Evolutionary conservation across 2,329 filamentous ascomycete species (phyloP).

Genomic region (Lecanicillium sp.): DNA sequence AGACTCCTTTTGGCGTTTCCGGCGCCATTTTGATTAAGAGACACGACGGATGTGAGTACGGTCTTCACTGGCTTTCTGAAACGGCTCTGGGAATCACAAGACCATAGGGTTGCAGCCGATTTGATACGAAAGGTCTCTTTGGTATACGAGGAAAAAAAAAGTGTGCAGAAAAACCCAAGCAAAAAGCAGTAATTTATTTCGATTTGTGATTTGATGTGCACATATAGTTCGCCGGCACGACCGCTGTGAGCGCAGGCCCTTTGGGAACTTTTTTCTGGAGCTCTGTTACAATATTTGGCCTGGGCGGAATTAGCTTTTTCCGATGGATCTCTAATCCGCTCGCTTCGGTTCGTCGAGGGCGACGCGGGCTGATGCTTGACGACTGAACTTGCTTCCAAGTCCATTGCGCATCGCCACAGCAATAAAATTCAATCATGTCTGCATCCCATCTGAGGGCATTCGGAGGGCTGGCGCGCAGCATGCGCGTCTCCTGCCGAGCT

Average conservation of each 20-base stretch:
- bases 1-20: conserved; percentile 60
- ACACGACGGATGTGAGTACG: neutral
- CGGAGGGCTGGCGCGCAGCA: conserved; percentile 33
- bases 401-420: conserved; percentile 12
- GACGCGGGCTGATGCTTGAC: no score
- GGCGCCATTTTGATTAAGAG: conserved; percentile 29
- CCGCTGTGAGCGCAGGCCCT: neutral
- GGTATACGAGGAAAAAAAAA: no score
- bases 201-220: no score
- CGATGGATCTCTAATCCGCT: conserved; percentile 9
- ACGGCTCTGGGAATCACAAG: no score
- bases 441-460: conserved; percentile 38
- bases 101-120: no score
- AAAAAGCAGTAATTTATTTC: neutral
- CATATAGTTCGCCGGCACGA: no score
- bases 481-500: conserved; percentile 35
- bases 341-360: conserved; percentile 7
- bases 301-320: conserved; percentile 9
- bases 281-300: neutral
- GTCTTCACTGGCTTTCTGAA: no score
- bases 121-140: no score
- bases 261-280: conserved; percentile 9
- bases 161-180: neutral
- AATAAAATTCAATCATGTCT: conserved; percentile 28
- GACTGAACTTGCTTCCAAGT: conserved; percentile 9